A percentile compares a stretch with the other conserved stretches of the same genome.
phyloP scores from a whole-genome alignment of 78 protist species.

The Diacronema lutheri region DNA sequence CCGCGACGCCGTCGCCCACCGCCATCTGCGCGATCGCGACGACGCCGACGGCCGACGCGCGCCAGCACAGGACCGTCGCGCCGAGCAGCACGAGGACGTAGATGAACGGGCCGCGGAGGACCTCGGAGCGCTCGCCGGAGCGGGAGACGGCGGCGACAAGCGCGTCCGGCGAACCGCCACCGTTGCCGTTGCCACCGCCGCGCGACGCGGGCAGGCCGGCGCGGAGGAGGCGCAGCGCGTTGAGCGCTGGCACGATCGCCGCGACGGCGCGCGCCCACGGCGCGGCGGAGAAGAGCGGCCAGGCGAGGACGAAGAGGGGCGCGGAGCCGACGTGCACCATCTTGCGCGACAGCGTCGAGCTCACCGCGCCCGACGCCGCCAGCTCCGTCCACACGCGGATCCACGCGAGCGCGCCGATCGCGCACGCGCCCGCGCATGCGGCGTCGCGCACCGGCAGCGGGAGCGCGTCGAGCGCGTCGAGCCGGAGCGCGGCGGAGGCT shows the following conservation, averaged over 20 bases:
- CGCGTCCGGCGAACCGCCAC: no score
- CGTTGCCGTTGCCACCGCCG: no score
- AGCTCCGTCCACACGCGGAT: no score
- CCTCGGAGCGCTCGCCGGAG: neutral
- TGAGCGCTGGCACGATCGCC: neutral
- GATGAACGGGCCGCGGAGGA: neutral
- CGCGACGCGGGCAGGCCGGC: neutral
- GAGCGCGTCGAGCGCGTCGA: no score
- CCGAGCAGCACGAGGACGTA: neutral
- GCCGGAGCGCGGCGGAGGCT: no score
- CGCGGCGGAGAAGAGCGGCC: neutral
- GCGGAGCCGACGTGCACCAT: neutral
- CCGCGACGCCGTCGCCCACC: constrained; percentile 7
- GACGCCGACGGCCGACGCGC: neutral
- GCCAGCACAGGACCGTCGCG: neutral
- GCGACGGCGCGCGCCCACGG: neutral
- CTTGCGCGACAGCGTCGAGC: neutral
- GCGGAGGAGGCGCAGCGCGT: neutral
- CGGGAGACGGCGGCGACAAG: neutral
- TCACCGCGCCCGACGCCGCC: no score
- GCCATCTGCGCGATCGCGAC: neutral
- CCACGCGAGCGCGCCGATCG: no score
- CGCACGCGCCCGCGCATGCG: no score
- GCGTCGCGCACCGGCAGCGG: no score
- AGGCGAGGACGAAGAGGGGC: neutral